Conservation (phyloP, 2,329 filamentous ascomycete species). For the Cladophialophora exuberans region DNA sequence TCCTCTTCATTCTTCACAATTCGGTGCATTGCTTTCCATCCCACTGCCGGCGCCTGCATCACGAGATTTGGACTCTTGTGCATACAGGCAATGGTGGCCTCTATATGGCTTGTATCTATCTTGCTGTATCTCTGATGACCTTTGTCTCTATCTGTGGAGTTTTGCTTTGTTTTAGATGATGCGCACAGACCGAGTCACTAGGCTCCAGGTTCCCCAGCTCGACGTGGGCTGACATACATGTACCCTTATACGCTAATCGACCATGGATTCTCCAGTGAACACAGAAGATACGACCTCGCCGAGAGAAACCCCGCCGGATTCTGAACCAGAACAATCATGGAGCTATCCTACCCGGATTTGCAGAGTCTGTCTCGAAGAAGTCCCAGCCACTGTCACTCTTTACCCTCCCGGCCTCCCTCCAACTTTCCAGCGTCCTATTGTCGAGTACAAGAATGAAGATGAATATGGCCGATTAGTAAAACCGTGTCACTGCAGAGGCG, state of each 20-base stretch:
- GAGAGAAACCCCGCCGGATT: not conserved
- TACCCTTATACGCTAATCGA: not conserved
- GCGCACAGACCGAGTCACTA: conserved; percentile 1
- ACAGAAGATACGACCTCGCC: not conserved
- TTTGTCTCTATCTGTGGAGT: not conserved
- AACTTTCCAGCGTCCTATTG: conserved; percentile 60
- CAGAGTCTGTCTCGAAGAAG: conserved; percentile 83
- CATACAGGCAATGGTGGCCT: not conserved
- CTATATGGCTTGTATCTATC: not conserved
- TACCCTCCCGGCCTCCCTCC: conserved; percentile 58
- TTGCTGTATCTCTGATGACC: not conserved
- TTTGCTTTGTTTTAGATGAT: conserved; percentile 2
- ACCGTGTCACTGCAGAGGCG: conserved; percentile 92
- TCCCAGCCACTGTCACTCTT: conserved; percentile 63
- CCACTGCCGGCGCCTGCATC: too few species aligned
- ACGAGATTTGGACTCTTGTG: too few species aligned
- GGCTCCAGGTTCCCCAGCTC: not conserved
- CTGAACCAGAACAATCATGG: conserved; percentile 26
- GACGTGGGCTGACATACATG: conserved; percentile 8
- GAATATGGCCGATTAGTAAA: conserved; percentile 75
- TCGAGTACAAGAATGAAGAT: conserved; percentile 75
- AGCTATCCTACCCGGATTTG: conserved; percentile 74
- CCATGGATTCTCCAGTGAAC: conserved; percentile 18
- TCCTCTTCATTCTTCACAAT: not conserved
- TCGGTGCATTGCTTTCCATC: not conserved